Evolutionary conservation across 2,329 filamentous ascomycete species (phyloP).

Genomic region (Sporothrix inflata): DNA sequence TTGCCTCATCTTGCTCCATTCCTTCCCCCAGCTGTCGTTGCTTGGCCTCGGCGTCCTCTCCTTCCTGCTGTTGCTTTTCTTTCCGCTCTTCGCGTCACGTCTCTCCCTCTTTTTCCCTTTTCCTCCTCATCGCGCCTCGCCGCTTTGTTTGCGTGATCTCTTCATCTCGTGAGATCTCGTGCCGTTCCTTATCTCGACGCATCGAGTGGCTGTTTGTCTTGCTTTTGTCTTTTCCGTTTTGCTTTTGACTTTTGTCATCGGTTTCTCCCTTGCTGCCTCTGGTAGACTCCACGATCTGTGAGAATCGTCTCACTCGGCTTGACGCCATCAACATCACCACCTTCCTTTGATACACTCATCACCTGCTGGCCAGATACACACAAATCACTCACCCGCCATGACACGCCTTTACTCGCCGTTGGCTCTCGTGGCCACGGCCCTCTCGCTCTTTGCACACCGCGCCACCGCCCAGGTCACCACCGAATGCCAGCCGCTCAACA

Average conservation of each 20-base stretch:
- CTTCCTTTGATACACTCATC: neutral
- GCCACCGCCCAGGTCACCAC: slow-evolving; percentile 73
- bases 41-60: slow-evolving; percentile 18
- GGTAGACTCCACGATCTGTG: neutral
- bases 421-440: slow-evolving; percentile 15
- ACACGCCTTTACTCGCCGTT: slow-evolving; percentile 3
- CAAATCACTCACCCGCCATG: slow-evolving; percentile 6
- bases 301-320: slow-evolving; percentile 4
- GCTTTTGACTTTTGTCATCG: neutral
- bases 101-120: neutral
- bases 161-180: neutral
- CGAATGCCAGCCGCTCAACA: slow-evolving; percentile 74
- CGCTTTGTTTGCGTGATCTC: slow-evolving; percentile 8
- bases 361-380: slow-evolving; percentile 15
- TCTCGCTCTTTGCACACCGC: slow-evolving; percentile 18
- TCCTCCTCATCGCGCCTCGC: neutral
- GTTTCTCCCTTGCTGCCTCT: neutral
- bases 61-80: neutral
- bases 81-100: neutral
- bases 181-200: slow-evolving; percentile 2
- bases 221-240: neutral
- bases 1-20: slow-evolving; percentile 9
- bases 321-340: slow-evolving; percentile 14
- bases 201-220: neutral
- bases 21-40: neutral